Percentiles rank a stretch among this genome's conserved stretches.
These are phyloP conservation scores for Serendipita sp. DNA, from an alignment of 768 basidiomycete species.

Conservation along the genomic window DNA sequence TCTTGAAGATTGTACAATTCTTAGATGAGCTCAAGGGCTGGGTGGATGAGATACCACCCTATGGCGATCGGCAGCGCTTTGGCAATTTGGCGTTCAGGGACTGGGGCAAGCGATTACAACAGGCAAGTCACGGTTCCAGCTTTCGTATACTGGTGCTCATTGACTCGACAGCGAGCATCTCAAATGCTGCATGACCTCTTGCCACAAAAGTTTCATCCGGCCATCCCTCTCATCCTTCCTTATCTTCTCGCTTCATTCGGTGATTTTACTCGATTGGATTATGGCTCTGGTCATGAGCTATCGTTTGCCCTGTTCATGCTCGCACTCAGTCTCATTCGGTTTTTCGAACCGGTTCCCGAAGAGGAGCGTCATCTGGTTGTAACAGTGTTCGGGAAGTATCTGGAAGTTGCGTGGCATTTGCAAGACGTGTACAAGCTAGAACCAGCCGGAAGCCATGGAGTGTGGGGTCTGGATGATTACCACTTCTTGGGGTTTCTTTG, in stretches of 20 bases:
- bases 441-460: constrained; percentile 94
- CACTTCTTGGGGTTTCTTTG: constrained; percentile 80
- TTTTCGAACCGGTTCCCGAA: constrained; percentile 38
- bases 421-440: constrained; percentile 85
- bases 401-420: constrained; percentile 66
- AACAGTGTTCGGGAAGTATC: constrained; percentile 60
- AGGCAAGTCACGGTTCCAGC: constrained; percentile 31
- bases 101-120: constrained; percentile 66
- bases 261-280: constrained; percentile 81
- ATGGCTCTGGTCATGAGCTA: constrained; percentile 92
- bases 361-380: constrained; percentile 49
- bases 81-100: constrained; percentile 83
- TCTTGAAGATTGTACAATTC: constrained; percentile 30
- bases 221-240: constrained; percentile 53
- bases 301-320: constrained; percentile 71
- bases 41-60: constrained; percentile 70
- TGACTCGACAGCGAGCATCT: constrained; percentile 33
- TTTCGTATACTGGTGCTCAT: constrained; percentile 4
- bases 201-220: constrained; percentile 26
- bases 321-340: constrained; percentile 51
- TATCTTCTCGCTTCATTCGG: constrained; percentile 78
- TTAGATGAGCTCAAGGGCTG: constrained; percentile 53
- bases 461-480: constrained; percentile 95
- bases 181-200: constrained; percentile 36
- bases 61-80: constrained; percentile 63